Evolutionary conservation across 495 filamentous ascomycete genomes (phyloP), one percentile per base, ranked within the genome.

Genomic region (Apiosordaria backusii): DNA sequence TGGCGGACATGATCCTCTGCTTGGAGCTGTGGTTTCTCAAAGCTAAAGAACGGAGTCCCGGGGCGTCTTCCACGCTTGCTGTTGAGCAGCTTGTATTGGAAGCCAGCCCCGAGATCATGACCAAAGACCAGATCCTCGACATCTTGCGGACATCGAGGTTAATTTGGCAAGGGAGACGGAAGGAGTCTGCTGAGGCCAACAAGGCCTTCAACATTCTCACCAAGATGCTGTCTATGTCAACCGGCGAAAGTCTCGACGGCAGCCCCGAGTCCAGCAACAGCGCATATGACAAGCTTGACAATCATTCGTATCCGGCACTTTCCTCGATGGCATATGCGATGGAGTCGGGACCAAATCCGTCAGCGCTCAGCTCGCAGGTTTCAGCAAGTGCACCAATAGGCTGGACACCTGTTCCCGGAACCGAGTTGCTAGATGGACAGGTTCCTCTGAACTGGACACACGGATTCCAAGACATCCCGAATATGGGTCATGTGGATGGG

Each of bases 1-100:
- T 79, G 10, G 78, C 76, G 25, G 71, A 70, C 54, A 80, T 78
- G 70, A 74, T 81, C 23, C 66, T 81, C n/a, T 81, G 78, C 59
- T 5, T 61, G 16, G 59, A 61, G 26, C 62, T 77, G 13, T 71
- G 71, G 3, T 69, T 53, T 50, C 23, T 73, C 21, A 71, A 65
- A 23, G 67, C 69, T 45, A 45, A 65, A 58, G 62, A 65, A 16
- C 66, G 67, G 15, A 70, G 60, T 5, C 68, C 67, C 5, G 65
- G 59, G 3, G 23, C 66, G 10, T n/a, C n/a, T n/a, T 52, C 58
- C 9, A 50, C 53, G 6, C 13, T 15, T 9, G 67, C 60, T 0
- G 3, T 55, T 2, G 50, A 60, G 25, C 19, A 6, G 3, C 29
- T 66, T 4, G 40, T 35, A 16, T 13, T 19, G 1, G 54, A 65